A percentile compares a stretch with the other conserved stretches of the same genome.
Evolutionary conservation across 306 rosid genomes (phyloP).

Genomic region (Rosa persica): DNA sequence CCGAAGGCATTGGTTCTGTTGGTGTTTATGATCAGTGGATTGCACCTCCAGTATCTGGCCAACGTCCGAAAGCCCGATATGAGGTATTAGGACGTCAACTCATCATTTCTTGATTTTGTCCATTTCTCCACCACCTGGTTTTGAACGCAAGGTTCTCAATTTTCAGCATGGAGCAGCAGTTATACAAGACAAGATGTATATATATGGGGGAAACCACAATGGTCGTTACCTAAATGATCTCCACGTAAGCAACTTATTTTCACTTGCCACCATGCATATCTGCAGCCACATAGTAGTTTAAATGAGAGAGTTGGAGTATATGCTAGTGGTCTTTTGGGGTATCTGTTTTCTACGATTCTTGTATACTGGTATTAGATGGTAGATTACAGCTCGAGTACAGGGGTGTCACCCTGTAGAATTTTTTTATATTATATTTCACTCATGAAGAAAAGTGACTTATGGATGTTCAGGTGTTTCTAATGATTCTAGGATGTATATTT

Average conservation of each 20-base stretch:
- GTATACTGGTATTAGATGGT: neutral
- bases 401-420: neutral
- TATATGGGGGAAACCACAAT: constrained; percentile 96
- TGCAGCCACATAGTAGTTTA: neutral
- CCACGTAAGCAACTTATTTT: constrained; percentile 55
- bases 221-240: constrained; percentile 95
- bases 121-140: constrained; percentile 22
- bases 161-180: constrained; percentile 90
- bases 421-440: neutral
- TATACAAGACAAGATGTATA: constrained; percentile 85
- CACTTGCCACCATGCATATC: constrained; percentile 15
- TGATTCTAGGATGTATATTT: neutral
- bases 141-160: constrained; percentile 31
- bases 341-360: neutral
- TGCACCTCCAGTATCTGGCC: constrained; percentile 71
- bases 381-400: neutral
- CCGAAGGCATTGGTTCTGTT: constrained; percentile 67
- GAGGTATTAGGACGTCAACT: constrained; percentile 55
- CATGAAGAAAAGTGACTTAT: neutral
- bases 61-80: constrained; percentile 76
- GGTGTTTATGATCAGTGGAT: constrained; percentile 83
- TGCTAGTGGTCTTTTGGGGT: neutral
- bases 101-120: constrained; percentile 13
- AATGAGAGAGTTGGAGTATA: neutral
- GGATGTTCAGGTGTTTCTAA: neutral